These are phyloP conservation scores for Filosporella fistucella DNA, from an alignment of 495 filamentous ascomycete genomes.

Conservation along the genomic window DNA sequence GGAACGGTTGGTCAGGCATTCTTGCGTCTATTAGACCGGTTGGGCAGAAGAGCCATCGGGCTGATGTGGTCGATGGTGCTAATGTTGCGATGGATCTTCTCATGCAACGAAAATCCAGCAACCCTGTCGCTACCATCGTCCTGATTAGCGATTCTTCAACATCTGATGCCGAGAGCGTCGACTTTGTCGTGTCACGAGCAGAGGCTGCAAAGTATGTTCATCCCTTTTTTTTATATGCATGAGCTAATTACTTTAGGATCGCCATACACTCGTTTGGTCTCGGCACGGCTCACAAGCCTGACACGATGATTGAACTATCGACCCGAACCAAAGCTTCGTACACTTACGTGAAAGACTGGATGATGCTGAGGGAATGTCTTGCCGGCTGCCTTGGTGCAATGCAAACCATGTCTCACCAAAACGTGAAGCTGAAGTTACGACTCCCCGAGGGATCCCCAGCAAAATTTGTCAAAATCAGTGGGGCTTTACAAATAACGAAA, in stretches of 20 bases:
- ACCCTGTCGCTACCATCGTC: slow-evolving; percentile 93
- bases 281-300: slow-evolving; percentile 95
- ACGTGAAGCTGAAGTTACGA: slow-evolving; percentile 92
- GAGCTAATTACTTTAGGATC: slow-evolving; percentile 51
- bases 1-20: slow-evolving; percentile 87
- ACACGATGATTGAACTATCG: slow-evolving; percentile 97
- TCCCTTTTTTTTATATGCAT: not conserved
- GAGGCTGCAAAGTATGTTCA: slow-evolving; percentile 88
- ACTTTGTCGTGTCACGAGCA: slow-evolving; percentile 96
- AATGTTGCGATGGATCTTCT: slow-evolving; percentile 99
- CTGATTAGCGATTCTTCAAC: slow-evolving; percentile 99
- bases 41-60: slow-evolving; percentile 92
- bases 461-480: slow-evolving; percentile 98
- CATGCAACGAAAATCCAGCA: slow-evolving; percentile 96
- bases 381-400: slow-evolving; percentile 92
- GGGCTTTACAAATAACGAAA: slow-evolving; percentile 94
- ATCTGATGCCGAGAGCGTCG: slow-evolving; percentile 90
- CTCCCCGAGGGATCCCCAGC: slow-evolving; percentile 95
- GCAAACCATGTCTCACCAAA: slow-evolving; percentile 96
- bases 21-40: slow-evolving; percentile 87
- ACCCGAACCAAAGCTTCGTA: slow-evolving; percentile 95
- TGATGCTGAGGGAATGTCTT: slow-evolving; percentile 98
- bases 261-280: slow-evolving; percentile 95
- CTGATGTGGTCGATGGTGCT: slow-evolving; percentile 95
- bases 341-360: slow-evolving; percentile 99